phyloP scores from a whole-genome alignment of 352 stramenopile species.

The Elongisporangium prolatum region DNA sequence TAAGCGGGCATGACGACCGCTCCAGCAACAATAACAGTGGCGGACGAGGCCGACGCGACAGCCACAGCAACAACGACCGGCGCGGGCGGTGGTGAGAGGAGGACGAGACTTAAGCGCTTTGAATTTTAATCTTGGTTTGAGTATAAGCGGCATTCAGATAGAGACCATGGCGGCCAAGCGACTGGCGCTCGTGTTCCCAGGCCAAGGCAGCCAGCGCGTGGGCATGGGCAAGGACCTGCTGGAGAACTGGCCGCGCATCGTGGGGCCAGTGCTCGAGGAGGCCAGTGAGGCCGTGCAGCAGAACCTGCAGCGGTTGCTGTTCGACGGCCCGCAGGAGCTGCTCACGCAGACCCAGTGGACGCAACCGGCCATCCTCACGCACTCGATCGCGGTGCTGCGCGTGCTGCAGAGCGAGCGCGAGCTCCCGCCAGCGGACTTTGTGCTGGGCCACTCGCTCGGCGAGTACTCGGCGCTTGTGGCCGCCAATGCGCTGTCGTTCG shows the following conservation, averaged over 20 bases:
- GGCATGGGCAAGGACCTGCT: slow-evolving; percentile 78
- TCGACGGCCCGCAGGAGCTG: slow-evolving; percentile 44
- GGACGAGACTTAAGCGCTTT: neutral
- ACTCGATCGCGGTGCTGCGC: slow-evolving; percentile 71
- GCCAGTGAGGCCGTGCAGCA: slow-evolving; percentile 65
- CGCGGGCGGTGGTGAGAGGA: slow-evolving; percentile 28
- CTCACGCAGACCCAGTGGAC: slow-evolving; percentile 72
- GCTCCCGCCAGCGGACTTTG: slow-evolving; percentile 34
- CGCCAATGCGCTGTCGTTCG: slow-evolving; percentile 53
- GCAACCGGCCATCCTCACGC: slow-evolving; percentile 76
- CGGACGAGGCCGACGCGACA: slow-evolving; percentile 18
- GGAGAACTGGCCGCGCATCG: slow-evolving; percentile 53
- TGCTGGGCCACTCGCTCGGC: slow-evolving; percentile 79
- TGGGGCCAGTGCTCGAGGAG: slow-evolving; percentile 62
- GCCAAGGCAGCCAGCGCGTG: slow-evolving; percentile 77
- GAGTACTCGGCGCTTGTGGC: slow-evolving; percentile 86
- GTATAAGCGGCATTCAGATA: neutral
- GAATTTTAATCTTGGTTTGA: slow-evolving; percentile 1
- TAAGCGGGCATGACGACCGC: neutral
- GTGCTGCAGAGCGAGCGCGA: slow-evolving; percentile 62
- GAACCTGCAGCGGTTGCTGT: slow-evolving; percentile 53
- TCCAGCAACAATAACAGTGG: slow-evolving; percentile 8
- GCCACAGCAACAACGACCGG: slow-evolving; percentile 26
- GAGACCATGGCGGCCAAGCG: slow-evolving; percentile 15
- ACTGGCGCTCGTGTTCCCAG: slow-evolving; percentile 76